These are phyloP conservation scores for Camelina laxa DNA, from an alignment of 345 rosid genomes.

Conservation along the genomic window DNA sequence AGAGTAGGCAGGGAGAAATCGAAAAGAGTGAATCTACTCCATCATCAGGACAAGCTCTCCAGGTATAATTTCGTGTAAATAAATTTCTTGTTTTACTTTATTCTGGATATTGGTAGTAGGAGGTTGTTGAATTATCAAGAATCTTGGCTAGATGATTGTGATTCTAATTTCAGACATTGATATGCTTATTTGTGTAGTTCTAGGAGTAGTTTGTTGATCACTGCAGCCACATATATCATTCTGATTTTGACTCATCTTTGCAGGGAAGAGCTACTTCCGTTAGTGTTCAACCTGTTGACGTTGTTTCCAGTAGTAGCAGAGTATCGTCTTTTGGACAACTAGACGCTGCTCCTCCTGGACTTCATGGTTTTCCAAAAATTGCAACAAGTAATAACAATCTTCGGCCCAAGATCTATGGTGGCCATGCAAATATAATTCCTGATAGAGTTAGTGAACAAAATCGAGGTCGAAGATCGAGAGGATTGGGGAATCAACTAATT, in stretches of 20 bases:
- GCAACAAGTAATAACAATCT: conserved; percentile 54
- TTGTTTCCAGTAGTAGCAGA: conserved; percentile 56
- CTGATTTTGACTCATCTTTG: conserved; percentile 21
- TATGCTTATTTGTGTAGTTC: conserved; percentile 5
- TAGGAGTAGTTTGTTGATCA: background rate
- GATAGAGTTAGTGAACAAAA: conserved; percentile 64
- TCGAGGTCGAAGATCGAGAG: conserved; percentile 67
- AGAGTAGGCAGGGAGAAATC: conserved; percentile 48
- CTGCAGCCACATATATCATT: background rate
- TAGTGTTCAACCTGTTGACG: conserved; percentile 48
- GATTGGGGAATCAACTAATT: conserved; percentile 56
- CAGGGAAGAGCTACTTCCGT: conserved; percentile 70
- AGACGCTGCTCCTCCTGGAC: conserved; percentile 48
- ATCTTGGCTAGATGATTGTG: background rate
- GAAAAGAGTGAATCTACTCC: conserved; percentile 51
- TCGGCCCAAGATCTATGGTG: conserved; percentile 52
- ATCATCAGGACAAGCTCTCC: conserved; percentile 30
- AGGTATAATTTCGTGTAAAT: conserved; percentile 49
- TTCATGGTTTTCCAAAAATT: conserved; percentile 52
- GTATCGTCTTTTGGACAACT: conserved; percentile 52
- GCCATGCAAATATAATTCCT: conserved; percentile 45
- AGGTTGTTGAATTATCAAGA: background rate
- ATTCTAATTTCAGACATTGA: background rate
- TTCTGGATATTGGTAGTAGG: background rate
- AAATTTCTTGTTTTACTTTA: background rate